A percentile compares a stretch with the other conserved stretches of the same genome.
These are phyloP conservation scores for Cutaneotrichosporon spelunceum DNA, from an alignment of 1,284 basidiomycete genomes.

Conservation along the genomic window DNA sequence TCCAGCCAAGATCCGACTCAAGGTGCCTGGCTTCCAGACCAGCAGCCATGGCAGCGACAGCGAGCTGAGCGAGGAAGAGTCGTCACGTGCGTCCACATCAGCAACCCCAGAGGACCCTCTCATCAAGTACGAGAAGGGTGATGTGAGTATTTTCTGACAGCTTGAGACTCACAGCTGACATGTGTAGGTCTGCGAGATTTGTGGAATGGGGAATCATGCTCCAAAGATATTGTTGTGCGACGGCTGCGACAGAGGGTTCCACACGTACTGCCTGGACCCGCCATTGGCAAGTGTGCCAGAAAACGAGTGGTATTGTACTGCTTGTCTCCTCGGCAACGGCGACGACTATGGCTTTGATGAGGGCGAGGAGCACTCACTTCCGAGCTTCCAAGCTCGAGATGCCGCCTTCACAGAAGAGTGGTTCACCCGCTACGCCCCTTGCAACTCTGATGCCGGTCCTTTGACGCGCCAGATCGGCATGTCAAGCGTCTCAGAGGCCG, in stretches of 20 bases:
- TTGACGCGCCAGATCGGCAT: conserved; percentile 57
- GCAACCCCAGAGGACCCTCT: conserved; percentile 19
- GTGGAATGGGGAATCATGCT: conserved; percentile 78
- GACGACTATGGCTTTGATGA: conserved; percentile 99
- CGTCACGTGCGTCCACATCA: conserved; percentile 18
- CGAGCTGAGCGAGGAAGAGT: conserved; percentile 43
- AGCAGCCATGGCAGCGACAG: conserved; percentile 41
- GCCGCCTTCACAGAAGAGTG: conserved; percentile 81
- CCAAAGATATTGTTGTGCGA: conserved; percentile 93
- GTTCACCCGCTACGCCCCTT: conserved; percentile 74
- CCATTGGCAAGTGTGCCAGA: conserved; percentile 79
- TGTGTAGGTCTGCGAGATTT: conserved; percentile 77
- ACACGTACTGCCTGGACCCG: conserved; percentile 93
- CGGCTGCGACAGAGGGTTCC: conserved; percentile 91
- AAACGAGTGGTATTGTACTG: conserved; percentile 89
- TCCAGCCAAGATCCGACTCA: conserved; percentile 27
- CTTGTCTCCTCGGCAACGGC: conserved; percentile 88
- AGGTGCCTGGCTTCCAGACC: conserved; percentile 38
- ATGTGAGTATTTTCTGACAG: conserved; percentile 36
- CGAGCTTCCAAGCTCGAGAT: conserved; percentile 89
- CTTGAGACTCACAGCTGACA: neutral
- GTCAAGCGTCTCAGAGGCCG: conserved; percentile 72
- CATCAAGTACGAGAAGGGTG: conserved; percentile 48
- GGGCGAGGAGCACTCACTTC: conserved; percentile 89
- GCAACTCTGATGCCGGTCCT: conserved; percentile 26